These are phyloP conservation scores for Termitomyces sp. DNA, from an alignment of 1,284 basidiomycete species.

Conservation along the genomic window DNA sequence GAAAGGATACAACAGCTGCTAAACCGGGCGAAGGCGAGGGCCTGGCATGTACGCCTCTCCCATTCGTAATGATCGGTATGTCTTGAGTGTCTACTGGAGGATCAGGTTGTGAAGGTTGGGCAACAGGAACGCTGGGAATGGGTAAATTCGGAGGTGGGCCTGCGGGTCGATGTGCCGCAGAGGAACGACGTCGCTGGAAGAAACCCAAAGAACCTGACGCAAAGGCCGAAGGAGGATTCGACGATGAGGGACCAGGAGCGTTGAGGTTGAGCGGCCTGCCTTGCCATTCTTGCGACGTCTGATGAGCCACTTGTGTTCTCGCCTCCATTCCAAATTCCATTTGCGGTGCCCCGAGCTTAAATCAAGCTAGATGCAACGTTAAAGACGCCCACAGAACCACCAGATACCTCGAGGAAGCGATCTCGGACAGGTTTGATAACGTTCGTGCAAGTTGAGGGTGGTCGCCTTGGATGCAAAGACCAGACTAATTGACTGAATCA, in stretches of 20 bases:
- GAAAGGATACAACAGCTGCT: constrained; percentile 56
- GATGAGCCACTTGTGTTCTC: constrained; percentile 31
- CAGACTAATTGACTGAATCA: constrained; percentile 10
- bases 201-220: constrained; percentile 26
- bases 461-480: constrained; percentile 16
- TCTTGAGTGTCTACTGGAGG: constrained; percentile 19
- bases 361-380: not conserved
- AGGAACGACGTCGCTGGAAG: constrained; percentile 59
- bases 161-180: constrained; percentile 58
- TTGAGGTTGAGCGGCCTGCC: constrained; percentile 29
- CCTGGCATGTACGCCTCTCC: constrained; percentile 32
- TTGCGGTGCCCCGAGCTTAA: constrained; percentile 1
- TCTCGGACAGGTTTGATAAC: constrained; percentile 4
- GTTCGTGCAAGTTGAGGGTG: not conserved
- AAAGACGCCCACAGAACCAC: not conserved
- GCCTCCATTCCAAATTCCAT: constrained; percentile 57
- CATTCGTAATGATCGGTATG: constrained; percentile 23
- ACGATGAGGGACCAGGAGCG: constrained; percentile 30
- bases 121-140: constrained; percentile 54
- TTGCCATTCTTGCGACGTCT: constrained; percentile 46
- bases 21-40: constrained; percentile 51
- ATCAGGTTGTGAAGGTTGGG: constrained; percentile 17
- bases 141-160: constrained; percentile 71
- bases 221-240: constrained; percentile 30
- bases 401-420: constrained; percentile 1